A percentile compares a stretch with the other conserved stretches of the same genome.
Evolutionary conservation across 352 stramenopile species (phyloP).

Genomic region (Globisporangium nagaii): DNA sequence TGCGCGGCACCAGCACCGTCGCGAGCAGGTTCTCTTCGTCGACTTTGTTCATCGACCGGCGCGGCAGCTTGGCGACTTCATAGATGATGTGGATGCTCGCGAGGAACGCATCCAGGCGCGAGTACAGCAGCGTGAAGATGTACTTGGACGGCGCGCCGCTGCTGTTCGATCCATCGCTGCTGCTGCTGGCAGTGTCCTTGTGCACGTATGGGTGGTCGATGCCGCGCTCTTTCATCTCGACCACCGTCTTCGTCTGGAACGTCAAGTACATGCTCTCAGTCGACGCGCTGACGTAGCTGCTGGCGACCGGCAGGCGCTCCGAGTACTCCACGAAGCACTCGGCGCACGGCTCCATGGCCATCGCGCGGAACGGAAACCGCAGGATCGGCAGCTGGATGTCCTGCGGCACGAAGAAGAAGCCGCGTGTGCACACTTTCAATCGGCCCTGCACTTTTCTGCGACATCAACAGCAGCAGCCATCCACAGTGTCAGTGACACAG

Average conservation of each 20-base stretch:
- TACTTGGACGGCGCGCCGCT: slow-evolving; percentile 43
- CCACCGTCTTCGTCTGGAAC: slow-evolving; percentile 45
- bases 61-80: slow-evolving; percentile 45
- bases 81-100: slow-evolving; percentile 52
- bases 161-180: slow-evolving; percentile 12
- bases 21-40: slow-evolving; percentile 78
- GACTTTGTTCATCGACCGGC: slow-evolving; percentile 65
- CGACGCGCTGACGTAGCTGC: slow-evolving; percentile 4
- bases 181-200: too few species aligned
- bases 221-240: too few species aligned
- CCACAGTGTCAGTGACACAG: too few species aligned
- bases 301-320: neutral
- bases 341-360: slow-evolving; percentile 37
- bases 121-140: slow-evolving; percentile 77
- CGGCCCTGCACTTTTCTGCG: too few species aligned
- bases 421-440: too few species aligned
- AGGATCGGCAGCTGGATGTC: too few species aligned
- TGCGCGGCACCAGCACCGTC: slow-evolving; percentile 56
- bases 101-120: slow-evolving; percentile 57
- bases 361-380: slow-evolving; percentile 76
- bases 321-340: slow-evolving; percentile 36
- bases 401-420: too few species aligned
- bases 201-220: too few species aligned
- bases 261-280: slow-evolving; percentile 32
- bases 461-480: too few species aligned